Evolutionary conservation across 768 basidiomycete genomes (phyloP).

Genomic region (Termitomyces sp.): DNA sequence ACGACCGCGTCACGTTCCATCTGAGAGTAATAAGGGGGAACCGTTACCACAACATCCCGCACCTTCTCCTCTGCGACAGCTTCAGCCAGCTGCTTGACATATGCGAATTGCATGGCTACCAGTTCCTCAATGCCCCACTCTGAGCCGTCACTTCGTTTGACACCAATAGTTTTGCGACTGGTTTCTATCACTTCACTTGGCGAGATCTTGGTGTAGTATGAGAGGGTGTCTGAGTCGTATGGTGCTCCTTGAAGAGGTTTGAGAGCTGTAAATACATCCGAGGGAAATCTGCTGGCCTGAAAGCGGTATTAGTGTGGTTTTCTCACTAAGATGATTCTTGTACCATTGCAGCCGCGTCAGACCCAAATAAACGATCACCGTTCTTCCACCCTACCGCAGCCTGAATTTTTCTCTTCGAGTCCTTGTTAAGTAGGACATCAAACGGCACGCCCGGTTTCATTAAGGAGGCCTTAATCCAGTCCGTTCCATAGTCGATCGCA

Average conservation of each 20-base stretch:
- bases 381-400: conserved; percentile 90
- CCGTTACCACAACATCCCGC: conserved; percentile 81
- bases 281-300: conserved; percentile 90
- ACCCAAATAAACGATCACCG: conserved; percentile 84
- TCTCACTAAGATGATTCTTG: conserved; percentile 24
- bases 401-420: conserved; percentile 95
- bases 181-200: conserved; percentile 50
- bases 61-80: conserved; percentile 70
- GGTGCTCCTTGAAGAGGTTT: conserved; percentile 81
- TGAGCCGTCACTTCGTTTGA: conserved; percentile 58
- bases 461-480: conserved; percentile 95
- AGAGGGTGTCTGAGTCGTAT: conserved; percentile 51
- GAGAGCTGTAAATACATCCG: conserved; percentile 79
- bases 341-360: conserved; percentile 86
- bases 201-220: conserved; percentile 57
- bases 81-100: conserved; percentile 88
- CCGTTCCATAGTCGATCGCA: conserved; percentile 97
- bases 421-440: conserved; percentile 94
- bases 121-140: conserved; percentile 88
- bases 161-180: conserved; percentile 53
- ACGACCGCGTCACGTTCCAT: conserved; percentile 88
- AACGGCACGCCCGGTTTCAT: conserved; percentile 94
- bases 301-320: background rate
- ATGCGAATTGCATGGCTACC: conserved; percentile 89
- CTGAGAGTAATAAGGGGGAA: conserved; percentile 88